Base-by-base conservation (phyloP, 2,329 filamentous ascomycete species). In the Sclerotinia sclerotiorum region DNA sequence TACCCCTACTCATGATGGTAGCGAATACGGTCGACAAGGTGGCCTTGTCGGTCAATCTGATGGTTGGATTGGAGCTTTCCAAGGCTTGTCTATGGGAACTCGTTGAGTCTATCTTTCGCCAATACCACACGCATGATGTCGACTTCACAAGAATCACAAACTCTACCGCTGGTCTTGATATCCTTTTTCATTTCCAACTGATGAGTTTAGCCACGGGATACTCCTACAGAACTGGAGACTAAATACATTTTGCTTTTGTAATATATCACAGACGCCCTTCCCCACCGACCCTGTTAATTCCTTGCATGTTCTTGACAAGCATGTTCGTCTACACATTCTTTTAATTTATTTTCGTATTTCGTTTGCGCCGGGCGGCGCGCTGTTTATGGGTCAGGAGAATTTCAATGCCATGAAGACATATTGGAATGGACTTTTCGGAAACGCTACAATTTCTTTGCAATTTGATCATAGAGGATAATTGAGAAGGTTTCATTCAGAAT, bases 31-130 rank as follows among this genome's bases (percentile, higher is more conserved):
- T 78, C 63, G 77, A 78, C 42, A 83, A 83, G 74, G 81, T 73
- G 69, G 74, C 73, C 63, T 79, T 77, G 69, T 77, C 73, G 58
- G 74, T 73, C 32, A 79, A 75, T 75, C 73, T 21, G 78, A 83
- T 60, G 88, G 90, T 62, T 91, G 89, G 88, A 80, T 84, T 35
- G 81, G 68, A 42, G 81, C 65, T 7, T 92, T 92, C 77, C 90
- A 93, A 77, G 86, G 90, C 13, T 80, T 93, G 24, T 93, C 90
- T 2, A 84, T 93, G 71, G 90, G 90, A 75, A 74, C 71, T 64
- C 76, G 75, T 46, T 78, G 74, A 67, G 58, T 21, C n/a, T 8
- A 24, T 13, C 21, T 51, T 52, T 63, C 10, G n/a, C 8, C 21
- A 17, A 27, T 27, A 39, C 8, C 21, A 35, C 19, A 24, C 46